These are phyloP conservation scores for Citrullus colocynthis DNA, from an alignment of 306 rosid genomes.

Conservation along the genomic window DNA sequence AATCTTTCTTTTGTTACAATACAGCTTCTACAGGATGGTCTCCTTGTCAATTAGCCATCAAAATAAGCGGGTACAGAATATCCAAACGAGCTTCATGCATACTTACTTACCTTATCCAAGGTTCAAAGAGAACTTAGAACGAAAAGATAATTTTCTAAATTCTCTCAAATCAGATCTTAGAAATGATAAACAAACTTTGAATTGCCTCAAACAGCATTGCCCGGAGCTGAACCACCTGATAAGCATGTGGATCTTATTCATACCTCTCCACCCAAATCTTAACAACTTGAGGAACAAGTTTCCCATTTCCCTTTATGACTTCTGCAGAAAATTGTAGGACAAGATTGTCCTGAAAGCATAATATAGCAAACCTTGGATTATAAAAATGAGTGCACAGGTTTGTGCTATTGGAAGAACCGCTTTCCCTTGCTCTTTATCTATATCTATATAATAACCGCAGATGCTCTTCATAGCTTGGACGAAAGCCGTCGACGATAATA, in stretches of 20 bases:
- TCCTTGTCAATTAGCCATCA: background rate
- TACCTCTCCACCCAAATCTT: constrained; percentile 11
- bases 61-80: background rate
- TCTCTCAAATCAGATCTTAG: background rate
- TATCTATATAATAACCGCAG: no score
- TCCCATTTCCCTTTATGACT: constrained; percentile 47
- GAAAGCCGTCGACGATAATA: no score
- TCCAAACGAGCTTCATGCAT: constrained; percentile 1
- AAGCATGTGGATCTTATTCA: no score
- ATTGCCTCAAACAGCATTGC: constrained; percentile 63
- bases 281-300: constrained; percentile 44
- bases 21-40: background rate
- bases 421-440: no score
- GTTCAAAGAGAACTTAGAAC: background rate
- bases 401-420: no score
- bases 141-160: background rate
- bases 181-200: background rate
- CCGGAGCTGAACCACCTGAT: no score
- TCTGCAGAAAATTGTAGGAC: constrained; percentile 34
- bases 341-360: background rate
- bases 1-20: no score
- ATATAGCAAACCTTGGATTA: background rate
- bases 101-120: background rate
- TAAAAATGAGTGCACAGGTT: background rate
- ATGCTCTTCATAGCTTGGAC: no score